A percentile compares a stretch with the other conserved stretches of the same genome.
Conservation (phyloP, 2,329 filamentous ascomycete species). For the Fusarium sterilihyphosum region DNA sequence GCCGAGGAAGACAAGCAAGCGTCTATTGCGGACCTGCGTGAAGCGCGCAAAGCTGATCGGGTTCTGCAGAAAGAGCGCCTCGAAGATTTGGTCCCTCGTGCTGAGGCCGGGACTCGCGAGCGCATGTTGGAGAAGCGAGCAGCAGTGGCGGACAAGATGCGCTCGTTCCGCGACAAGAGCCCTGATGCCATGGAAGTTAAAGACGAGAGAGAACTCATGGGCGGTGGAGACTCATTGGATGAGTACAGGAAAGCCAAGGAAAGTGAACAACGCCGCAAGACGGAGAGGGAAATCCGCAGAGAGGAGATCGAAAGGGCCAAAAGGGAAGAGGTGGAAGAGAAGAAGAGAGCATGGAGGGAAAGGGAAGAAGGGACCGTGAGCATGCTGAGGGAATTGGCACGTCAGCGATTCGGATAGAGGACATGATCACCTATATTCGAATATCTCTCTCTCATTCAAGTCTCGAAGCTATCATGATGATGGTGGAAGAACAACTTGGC, state of each 20-base stretch:
- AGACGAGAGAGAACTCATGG: conserved; percentile 81
- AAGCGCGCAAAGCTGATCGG: conserved; percentile 72
- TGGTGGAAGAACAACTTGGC: background rate
- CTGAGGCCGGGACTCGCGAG: conserved; percentile 84
- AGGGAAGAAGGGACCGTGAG: conserved; percentile 88
- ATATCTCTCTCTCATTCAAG: background rate
- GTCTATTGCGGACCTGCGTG: conserved; percentile 66
- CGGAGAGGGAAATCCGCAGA: conserved; percentile 81
- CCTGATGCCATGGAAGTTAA: conserved; percentile 62
- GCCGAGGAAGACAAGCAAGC: conserved; percentile 59
- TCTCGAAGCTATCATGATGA: background rate
- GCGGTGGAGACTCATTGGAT: conserved; percentile 70
- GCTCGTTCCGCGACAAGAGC: conserved; percentile 75
- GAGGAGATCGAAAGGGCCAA: conserved; percentile 83
- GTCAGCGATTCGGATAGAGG: conserved; percentile 75
- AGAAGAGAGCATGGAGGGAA: conserved; percentile 72
- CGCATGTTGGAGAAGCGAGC: conserved; percentile 86
- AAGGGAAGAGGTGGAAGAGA: conserved; percentile 82
- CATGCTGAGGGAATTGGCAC: conserved; percentile 81
- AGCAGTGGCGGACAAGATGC: conserved; percentile 76
- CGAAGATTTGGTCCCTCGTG: conserved; percentile 84
- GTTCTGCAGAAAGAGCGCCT: conserved; percentile 74
- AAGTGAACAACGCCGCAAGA: conserved; percentile 77
- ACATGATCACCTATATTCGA: background rate
- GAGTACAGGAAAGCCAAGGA: conserved; percentile 76